phyloP scores from a whole-genome alignment of 2,329 filamentous ascomycete genomes.

The Fusarium transvaalense region DNA sequence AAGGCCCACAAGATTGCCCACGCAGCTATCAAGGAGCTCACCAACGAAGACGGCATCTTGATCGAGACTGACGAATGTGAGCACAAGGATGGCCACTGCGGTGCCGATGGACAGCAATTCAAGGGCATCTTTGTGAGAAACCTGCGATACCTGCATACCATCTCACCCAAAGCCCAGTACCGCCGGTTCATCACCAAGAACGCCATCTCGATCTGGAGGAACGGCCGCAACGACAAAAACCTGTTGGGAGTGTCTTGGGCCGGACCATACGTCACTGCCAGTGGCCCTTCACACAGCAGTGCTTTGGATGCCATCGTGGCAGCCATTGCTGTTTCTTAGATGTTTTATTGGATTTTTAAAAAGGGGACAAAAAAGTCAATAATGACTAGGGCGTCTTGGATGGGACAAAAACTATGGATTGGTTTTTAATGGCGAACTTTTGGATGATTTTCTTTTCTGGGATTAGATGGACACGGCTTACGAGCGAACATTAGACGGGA shows the following conservation, averaged over 20 bases:
- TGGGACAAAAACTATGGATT: slow-evolving; percentile 20
- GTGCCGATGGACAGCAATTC: slow-evolving; percentile 71
- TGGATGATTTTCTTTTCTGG: slow-evolving; percentile 30
- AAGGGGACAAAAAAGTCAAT: background rate
- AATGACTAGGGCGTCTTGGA: slow-evolving; percentile 20
- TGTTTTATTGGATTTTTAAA: slow-evolving; percentile 4
- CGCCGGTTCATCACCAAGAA: slow-evolving; percentile 69
- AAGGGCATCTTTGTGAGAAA: slow-evolving; percentile 79
- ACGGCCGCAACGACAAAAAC: slow-evolving; percentile 64
- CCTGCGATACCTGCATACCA: slow-evolving; percentile 68
- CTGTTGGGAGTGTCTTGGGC: slow-evolving; percentile 74
- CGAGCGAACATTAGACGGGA: slow-evolving; percentile 25
- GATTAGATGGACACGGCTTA: slow-evolving; percentile 26
- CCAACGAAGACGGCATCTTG: slow-evolving; percentile 62
- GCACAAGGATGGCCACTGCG: slow-evolving; percentile 54
- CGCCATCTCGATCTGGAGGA: slow-evolving; percentile 74
- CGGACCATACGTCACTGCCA: slow-evolving; percentile 66
- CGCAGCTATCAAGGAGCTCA: slow-evolving; percentile 62
- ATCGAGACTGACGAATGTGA: slow-evolving; percentile 55
- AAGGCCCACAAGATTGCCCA: slow-evolving; percentile 63
- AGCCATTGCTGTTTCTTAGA: slow-evolving; percentile 60
- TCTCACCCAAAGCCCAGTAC: slow-evolving; percentile 63
- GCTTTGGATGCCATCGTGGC: slow-evolving; percentile 77
- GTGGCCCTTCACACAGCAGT: slow-evolving; percentile 72
- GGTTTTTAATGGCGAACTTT: slow-evolving; percentile 34